phyloP scores from a whole-genome alignment of 805 yeast genomes.

The Metschnikowia corniflorae region DNA sequence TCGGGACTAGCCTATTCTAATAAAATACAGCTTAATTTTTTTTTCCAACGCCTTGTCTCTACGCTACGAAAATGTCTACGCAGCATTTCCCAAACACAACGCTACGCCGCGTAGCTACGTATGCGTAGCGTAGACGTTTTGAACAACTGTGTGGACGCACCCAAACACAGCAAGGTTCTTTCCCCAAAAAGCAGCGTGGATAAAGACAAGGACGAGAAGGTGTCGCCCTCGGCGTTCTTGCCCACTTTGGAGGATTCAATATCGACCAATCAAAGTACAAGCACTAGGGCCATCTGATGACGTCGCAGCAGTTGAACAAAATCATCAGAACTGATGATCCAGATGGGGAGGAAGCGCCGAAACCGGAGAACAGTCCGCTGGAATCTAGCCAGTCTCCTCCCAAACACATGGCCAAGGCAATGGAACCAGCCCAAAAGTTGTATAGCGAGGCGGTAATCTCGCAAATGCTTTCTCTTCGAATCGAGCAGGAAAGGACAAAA shows the following conservation, averaged over 20 bases:
- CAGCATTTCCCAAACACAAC: too few species aligned
- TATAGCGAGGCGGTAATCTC: slow-evolving; percentile 8
- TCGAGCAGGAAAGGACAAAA: slow-evolving; percentile 17
- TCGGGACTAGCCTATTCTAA: too few species aligned
- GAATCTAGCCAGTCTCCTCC: slow-evolving; percentile 3
- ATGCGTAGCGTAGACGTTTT: too few species aligned
- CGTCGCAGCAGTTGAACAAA: slow-evolving; percentile 24
- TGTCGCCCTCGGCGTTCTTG: slow-evolving; percentile 13
- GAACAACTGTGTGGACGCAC: too few species aligned
- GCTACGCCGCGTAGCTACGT: too few species aligned
- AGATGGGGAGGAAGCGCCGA: not conserved
- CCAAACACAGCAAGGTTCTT: too few species aligned
- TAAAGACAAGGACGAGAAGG: not conserved
- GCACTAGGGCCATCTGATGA: slow-evolving; percentile 10
- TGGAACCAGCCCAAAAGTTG: slow-evolving; percentile 5
- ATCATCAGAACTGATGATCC: slow-evolving; percentile 17
- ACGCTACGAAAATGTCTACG: too few species aligned
- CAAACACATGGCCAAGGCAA: slow-evolving; percentile 1
- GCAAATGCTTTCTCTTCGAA: slow-evolving; percentile 13
- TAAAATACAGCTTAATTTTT: too few species aligned
- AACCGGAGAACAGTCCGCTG: not conserved
- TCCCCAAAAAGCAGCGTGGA: too few species aligned
- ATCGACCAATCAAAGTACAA: slow-evolving; percentile 26
- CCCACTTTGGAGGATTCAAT: slow-evolving; percentile 26
- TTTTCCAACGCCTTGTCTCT: too few species aligned